Conservation (phyloP, 176 grass and related monocot genomes). For the Triticum monococcum region DNA sequence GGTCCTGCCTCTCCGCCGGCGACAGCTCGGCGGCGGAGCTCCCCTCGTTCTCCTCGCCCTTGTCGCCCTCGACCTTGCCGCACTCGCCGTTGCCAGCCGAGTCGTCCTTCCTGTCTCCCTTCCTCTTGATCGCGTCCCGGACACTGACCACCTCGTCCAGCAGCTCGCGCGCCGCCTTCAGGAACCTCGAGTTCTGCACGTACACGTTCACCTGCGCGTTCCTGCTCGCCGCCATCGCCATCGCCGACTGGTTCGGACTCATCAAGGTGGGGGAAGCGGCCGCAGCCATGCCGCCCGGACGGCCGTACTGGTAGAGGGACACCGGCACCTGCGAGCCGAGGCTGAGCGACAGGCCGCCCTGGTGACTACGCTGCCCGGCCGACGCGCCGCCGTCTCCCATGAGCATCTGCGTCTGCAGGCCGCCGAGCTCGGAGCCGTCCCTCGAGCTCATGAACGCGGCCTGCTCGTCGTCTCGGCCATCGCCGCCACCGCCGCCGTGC, state of each 20-base stretch:
- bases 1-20: constrained; percentile 77
- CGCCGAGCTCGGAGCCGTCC: constrained; percentile 43
- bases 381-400: constrained; percentile 50
- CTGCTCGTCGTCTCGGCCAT: constrained; percentile 32
- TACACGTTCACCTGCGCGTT: constrained; percentile 37
- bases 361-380: constrained; percentile 34
- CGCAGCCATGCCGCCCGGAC: constrained; percentile 31
- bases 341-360: constrained; percentile 74
- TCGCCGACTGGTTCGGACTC: constrained; percentile 37
- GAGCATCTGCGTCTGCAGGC: constrained; percentile 61
- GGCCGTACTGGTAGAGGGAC: constrained; percentile 68
- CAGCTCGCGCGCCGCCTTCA: constrained; percentile 69
- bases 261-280: constrained; percentile 26
- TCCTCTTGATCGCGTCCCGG: constrained; percentile 60
- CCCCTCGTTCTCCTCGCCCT: constrained; percentile 47
- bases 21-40: constrained; percentile 62
- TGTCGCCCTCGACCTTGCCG: constrained; percentile 49
- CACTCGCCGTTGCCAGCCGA: constrained; percentile 33
- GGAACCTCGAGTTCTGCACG: constrained; percentile 70
- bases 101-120: constrained; percentile 49
- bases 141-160: constrained; percentile 81
- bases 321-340: constrained; percentile 71
- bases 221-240: constrained; percentile 35
- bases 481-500: constrained; percentile 23
- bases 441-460: constrained; percentile 35